Conservation (phyloP, 768 basidiomycete genomes). For the Neoboletus subvelutipes region DNA sequence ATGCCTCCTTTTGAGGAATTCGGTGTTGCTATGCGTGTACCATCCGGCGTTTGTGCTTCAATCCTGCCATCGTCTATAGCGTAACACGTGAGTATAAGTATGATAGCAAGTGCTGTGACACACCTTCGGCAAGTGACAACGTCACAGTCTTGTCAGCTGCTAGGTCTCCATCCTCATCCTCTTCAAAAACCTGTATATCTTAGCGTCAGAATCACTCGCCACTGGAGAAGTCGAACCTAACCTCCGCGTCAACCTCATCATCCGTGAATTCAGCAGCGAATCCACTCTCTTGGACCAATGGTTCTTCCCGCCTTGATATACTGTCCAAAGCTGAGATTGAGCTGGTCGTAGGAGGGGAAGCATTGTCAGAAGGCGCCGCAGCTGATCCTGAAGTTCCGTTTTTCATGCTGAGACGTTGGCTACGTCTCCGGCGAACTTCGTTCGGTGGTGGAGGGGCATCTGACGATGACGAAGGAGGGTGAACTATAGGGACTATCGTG, state of each 20-base stretch:
- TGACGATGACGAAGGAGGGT: conserved; percentile 35
- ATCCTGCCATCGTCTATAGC: conserved; percentile 82
- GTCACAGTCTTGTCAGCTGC: conserved; percentile 84
- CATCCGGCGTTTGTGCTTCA: conserved; percentile 95
- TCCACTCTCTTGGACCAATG: conserved; percentile 60
- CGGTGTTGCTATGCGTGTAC: conserved; percentile 91
- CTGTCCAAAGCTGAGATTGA: conserved; percentile 29
- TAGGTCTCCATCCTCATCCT: conserved; percentile 75
- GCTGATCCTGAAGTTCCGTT: conserved; percentile 34
- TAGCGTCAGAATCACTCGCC: conserved; percentile 14
- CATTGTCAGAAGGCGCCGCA: conserved; percentile 11
- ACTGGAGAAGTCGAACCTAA: conserved; percentile 14
- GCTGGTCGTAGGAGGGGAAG: conserved; percentile 23
- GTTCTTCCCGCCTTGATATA: conserved; percentile 41
- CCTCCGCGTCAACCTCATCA: conserved; percentile 81
- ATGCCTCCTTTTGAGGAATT: conserved; percentile 52
- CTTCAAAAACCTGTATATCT: conserved; percentile 67
- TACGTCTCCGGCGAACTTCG: conserved; percentile 65
- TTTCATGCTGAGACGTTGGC: conserved; percentile 80
- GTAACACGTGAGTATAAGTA: conserved; percentile 7
- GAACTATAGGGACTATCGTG: conserved; percentile 24
- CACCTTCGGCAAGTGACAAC: conserved; percentile 78
- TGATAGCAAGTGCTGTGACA: conserved; percentile 10
- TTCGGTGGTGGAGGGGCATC: conserved; percentile 37
- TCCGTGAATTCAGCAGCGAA: conserved; percentile 77